These are phyloP conservation scores for Leptodontidium sp. DNA, from an alignment of 2,329 filamentous ascomycete genomes.

Conservation along the genomic window DNA sequence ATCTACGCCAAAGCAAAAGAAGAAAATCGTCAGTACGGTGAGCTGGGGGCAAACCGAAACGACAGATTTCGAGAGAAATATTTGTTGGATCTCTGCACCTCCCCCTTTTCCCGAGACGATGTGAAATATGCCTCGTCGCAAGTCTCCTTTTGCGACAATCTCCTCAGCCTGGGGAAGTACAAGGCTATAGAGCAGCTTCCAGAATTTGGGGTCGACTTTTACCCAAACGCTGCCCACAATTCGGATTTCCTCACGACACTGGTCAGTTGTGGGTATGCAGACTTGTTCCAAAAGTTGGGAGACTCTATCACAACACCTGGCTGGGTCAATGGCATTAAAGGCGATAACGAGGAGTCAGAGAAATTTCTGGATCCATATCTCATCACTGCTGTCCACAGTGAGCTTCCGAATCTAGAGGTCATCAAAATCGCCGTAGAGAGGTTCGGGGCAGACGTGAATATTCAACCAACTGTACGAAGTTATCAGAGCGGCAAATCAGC, in stretches of 20 bases:
- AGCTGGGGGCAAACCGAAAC: background rate
- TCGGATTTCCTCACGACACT: constrained; percentile 19
- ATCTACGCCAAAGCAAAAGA: background rate
- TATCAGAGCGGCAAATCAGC: background rate
- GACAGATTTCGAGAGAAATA: constrained; percentile 1
- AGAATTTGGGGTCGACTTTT: constrained; percentile 24
- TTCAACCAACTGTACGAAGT: constrained; percentile 15
- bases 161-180: constrained; percentile 22
- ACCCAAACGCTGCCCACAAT: background rate
- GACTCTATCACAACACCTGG: constrained; percentile 4
- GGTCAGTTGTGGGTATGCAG: constrained; percentile 15
- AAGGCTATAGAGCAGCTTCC: constrained; percentile 18
- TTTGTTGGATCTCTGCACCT: constrained; percentile 10
- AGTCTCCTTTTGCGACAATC: constrained; percentile 4
- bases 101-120: background rate
- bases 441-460: constrained; percentile 47
- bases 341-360: background rate
- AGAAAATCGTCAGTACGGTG: background rate
- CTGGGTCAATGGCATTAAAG: constrained; percentile 24
- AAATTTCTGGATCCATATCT: constrained; percentile 30
- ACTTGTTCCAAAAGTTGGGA: constrained; percentile 22
- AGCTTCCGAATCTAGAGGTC: constrained; percentile 49
- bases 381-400: constrained; percentile 42
- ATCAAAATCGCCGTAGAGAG: constrained; percentile 48
- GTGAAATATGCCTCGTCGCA: background rate